phyloP scores from a whole-genome alignment of 164 flowering plant species.

The Santalum album region DNA sequence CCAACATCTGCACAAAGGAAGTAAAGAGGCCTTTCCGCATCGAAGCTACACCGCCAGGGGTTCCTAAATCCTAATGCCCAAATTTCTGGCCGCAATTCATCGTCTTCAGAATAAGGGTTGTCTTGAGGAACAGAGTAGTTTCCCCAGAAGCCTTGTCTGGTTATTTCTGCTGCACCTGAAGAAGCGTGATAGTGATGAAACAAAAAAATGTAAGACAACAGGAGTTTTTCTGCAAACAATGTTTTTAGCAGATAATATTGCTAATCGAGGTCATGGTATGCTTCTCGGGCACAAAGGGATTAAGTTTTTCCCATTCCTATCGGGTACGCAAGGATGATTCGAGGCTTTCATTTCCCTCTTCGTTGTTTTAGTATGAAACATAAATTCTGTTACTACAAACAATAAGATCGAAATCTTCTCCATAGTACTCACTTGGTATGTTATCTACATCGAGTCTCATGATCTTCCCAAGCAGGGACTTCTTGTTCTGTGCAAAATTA shows the following conservation, averaged over 20 bases:
- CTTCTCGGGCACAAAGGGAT: too few species aligned
- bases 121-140: slow-evolving; percentile 45
- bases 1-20: slow-evolving; percentile 57
- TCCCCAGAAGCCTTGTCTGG: slow-evolving; percentile 37
- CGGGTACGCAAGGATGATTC: slow-evolving; percentile 9
- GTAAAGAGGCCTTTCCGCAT: slow-evolving; percentile 44
- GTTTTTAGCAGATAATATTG: too few species aligned
- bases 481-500: slow-evolving; percentile 54
- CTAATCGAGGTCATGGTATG: too few species aligned
- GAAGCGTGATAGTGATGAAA: neutral
- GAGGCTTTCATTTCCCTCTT: too few species aligned
- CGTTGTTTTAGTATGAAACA: too few species aligned
- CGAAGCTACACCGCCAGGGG: slow-evolving; percentile 65
- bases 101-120: slow-evolving; percentile 41
- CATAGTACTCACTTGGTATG: slow-evolving; percentile 19
- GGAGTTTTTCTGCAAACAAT: too few species aligned
- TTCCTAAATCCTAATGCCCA: slow-evolving; percentile 52
- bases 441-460: slow-evolving; percentile 21
- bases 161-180: slow-evolving; percentile 24
- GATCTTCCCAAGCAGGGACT: slow-evolving; percentile 41
- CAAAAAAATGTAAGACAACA: too few species aligned
- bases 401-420: too few species aligned
- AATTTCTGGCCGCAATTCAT: slow-evolving; percentile 36
- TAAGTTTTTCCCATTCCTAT: slow-evolving; percentile 7
- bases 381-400: too few species aligned